Base-by-base conservation (phyloP, 2,329 filamentous ascomycete species). In the Cadophora gregata region DNA sequence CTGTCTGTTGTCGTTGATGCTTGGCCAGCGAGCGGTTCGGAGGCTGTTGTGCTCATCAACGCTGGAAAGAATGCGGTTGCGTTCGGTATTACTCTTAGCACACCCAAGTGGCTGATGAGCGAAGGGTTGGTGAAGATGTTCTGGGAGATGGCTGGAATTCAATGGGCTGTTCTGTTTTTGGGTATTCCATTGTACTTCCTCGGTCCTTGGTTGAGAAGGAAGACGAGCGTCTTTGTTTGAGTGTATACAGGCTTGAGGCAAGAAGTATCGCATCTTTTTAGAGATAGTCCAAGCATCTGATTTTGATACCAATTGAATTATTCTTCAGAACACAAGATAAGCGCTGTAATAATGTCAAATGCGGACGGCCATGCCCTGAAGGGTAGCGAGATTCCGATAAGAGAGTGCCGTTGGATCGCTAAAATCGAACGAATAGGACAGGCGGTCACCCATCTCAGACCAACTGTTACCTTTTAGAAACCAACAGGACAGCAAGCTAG, bases 31-130 rank as follows among this genome's bases (percentile, higher is more conserved):
- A 71, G 64, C 7, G 74, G 75, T 27, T 74, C 73, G 4, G 77
- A 79, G 69, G 77, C 77, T 1, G 70, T 79, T 53, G 77, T 79
- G 3, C 60, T 78, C 31, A 76, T 79, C 16, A 79, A 79, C 65
- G 67, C 74, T 62, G 72, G 75, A 1, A 74, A 76, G 48, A 76
- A 77, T 55, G 33, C 71, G 31, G 65, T 74, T 48, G 72, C 71
- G 1, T 74, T 73, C 53, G 72, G 71, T 6, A 36, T 74, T 14
- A 71, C 68, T 8, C 31, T 65, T n/a, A 48, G 36, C 8, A 59
- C 50, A 36, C 53, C 47, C n/a, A 25, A 68, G 10, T 79, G 77
- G 77, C 69, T 78, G 66, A 69, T 67, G 5, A 67, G 55, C 25
- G 67, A 76, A 36, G 77, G 77, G 1, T 59, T 79, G 16, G 69